Evolutionary conservation across 2,329 filamentous ascomycete genomes (phyloP), one percentile per base, ranked within the genome.

Genomic region (Trichophyton benhamiae): DNA sequence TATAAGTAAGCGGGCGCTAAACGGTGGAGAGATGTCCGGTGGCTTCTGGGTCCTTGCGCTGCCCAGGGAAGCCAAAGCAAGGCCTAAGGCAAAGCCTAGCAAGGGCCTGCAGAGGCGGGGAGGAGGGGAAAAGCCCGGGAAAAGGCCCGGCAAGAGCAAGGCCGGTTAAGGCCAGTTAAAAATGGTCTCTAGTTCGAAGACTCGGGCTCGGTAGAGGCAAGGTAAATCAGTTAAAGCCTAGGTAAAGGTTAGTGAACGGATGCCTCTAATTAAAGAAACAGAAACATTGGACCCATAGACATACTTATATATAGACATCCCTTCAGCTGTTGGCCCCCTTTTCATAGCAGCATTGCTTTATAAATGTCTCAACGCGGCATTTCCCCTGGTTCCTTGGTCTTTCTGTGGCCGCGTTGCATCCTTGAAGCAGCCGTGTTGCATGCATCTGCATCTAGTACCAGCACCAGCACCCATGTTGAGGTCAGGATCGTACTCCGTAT

Each of bases 1-100:
- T 52, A 52, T 52, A 22, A 36, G 52, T 55, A 36, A 55, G 52
- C 52, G 52, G 52, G 52, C 27, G 52, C 52, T 55, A 55, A 55
- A 36, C 27, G 27, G 52, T 53, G 48, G 48, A n/a, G 48, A 17
- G 22, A 22, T n/a, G 7, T 8, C 20, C 9, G 44, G 33, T 38
- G 33, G 33, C 33, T 38, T 38, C 33, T 38, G 46, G 46, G 46
- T 22, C 46, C 46, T 52, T 52, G 46, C 46, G 46, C 46, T 22
- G 46, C 46, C 46, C 13, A 22, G 11, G 11, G 20, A 52, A 52
- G 46, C 46, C 17, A 20, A 27, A 25, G 17, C 8, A 27, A 11
- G 20, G 46, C 46, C 46, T 52, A 27, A 27, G 46, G 17, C 17
- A 52, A 52, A n/a, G 6, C 46, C 46, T 20, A 52, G 46, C 11